These are phyloP conservation scores for Boletus eberwhitei DNA, from an alignment of 768 basidiomycete species.

Conservation along the genomic window DNA sequence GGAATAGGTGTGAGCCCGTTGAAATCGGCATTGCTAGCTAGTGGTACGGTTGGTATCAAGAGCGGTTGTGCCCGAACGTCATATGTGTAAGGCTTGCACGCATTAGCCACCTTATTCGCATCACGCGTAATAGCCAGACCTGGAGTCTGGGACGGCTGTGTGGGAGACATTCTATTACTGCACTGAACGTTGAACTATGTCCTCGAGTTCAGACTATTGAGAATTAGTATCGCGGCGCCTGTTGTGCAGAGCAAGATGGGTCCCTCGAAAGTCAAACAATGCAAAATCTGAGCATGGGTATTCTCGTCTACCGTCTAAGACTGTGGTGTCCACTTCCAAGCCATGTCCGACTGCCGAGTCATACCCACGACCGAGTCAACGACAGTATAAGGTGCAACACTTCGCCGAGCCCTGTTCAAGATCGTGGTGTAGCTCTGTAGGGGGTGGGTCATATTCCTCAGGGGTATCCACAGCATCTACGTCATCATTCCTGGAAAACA, in stretches of 20 bases:
- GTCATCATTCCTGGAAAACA: background rate
- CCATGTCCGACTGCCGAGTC: background rate
- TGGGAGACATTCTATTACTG: too few species aligned
- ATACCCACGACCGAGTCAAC: background rate
- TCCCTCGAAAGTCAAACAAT: background rate
- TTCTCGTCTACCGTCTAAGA: background rate
- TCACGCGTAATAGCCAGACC: too few species aligned
- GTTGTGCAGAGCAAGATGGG: background rate
- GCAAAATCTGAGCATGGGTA: background rate
- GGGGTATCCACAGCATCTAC: background rate
- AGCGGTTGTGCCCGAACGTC: background rate
- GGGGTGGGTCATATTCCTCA: background rate
- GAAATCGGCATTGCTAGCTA: background rate
- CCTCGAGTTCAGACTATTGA: too few species aligned
- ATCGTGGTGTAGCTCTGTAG: background rate
- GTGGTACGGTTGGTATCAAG: background rate
- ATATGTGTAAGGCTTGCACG: too few species aligned
- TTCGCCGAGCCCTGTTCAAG: background rate
- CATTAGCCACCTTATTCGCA: too few species aligned
- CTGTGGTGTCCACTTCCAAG: background rate
- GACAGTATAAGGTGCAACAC: background rate
- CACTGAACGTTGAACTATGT: too few species aligned
- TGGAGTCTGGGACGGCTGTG: too few species aligned
- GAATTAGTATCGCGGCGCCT: too few species aligned
- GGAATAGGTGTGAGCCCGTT: background rate